phyloP scores from a whole-genome alignment of 2,329 filamentous ascomycete genomes.

The Colletotrichum tanaceti region DNA sequence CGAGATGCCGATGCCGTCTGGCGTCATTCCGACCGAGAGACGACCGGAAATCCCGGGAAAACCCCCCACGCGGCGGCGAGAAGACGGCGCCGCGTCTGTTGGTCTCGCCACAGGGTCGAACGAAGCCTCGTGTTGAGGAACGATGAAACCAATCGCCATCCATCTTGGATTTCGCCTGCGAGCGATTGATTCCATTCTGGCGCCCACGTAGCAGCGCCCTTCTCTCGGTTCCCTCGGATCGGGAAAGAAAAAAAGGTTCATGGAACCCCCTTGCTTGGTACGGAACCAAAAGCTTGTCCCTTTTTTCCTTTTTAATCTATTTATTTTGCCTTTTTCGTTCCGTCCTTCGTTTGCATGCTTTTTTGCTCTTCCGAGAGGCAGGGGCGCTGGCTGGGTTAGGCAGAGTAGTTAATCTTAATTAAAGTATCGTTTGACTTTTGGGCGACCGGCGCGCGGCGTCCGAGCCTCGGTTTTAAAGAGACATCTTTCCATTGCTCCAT shows the following conservation, averaged over 20 bases:
- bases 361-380: background rate
- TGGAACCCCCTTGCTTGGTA: too few species aligned
- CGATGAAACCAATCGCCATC: too few species aligned
- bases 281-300: too few species aligned
- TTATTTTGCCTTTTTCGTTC: too few species aligned
- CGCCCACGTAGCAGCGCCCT: too few species aligned
- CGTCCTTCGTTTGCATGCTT: background rate
- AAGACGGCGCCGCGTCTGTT: constrained; percentile 6
- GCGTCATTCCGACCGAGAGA: background rate
- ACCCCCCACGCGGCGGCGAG: constrained; percentile 26
- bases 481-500: too few species aligned
- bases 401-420: constrained; percentile 18
- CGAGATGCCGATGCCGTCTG: background rate
- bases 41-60: background rate
- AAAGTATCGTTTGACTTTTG: constrained; percentile 1
- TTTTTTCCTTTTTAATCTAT: too few species aligned
- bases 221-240: too few species aligned
- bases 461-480: too few species aligned
- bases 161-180: background rate
- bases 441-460: too few species aligned
- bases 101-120: background rate
- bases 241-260: too few species aligned
- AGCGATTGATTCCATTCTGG: too few species aligned
- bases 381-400: background rate
- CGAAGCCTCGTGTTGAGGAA: background rate